These are phyloP conservation scores for Leonotis leonurus DNA, from an alignment of 257 asterid species.

Conservation along the genomic window DNA sequence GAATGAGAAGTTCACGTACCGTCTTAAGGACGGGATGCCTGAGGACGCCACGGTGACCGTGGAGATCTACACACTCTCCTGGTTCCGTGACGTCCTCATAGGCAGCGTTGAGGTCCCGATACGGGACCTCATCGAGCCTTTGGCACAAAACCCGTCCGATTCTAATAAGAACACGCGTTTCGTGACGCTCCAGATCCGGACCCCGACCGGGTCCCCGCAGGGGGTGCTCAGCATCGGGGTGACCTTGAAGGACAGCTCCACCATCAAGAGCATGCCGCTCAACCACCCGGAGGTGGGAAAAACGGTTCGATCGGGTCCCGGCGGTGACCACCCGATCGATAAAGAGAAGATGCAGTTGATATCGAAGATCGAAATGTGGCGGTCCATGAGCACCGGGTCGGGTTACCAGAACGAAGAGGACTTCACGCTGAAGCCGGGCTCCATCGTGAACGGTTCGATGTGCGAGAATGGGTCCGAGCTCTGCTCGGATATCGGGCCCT, in stretches of 20 bases:
- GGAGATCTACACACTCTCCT: conserved; percentile 53
- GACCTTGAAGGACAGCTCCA: conserved; percentile 24
- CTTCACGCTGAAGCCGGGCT: conserved; percentile 37
- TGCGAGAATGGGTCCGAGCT: conserved; percentile 42
- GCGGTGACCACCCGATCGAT: background rate
- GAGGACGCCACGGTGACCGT: conserved; percentile 36
- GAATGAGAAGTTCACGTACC: conserved; percentile 57
- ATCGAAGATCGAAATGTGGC: conserved; percentile 38
- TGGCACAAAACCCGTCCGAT: background rate
- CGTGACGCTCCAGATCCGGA: conserved; percentile 61
- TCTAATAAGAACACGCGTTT: conserved; percentile 23
- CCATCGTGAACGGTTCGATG: conserved; percentile 20
- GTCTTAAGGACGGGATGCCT: conserved; percentile 29
- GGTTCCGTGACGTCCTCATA: conserved; percentile 57
- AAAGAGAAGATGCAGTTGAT: conserved; percentile 6
- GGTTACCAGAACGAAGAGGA: conserved; percentile 23
- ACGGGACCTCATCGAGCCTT: conserved; percentile 30
- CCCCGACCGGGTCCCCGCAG: conserved; percentile 61
- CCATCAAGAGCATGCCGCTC: conserved; percentile 38
- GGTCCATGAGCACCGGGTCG: conserved; percentile 30
- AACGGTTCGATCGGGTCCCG: background rate
- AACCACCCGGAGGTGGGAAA: background rate
- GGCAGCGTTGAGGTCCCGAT: conserved; percentile 42
- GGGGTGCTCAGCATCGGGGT: conserved; percentile 78
- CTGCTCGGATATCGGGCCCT: conserved; percentile 77